phyloP scores from a whole-genome alignment of 495 filamentous ascomycete species.

The Tuber microsphaerosporum region DNA sequence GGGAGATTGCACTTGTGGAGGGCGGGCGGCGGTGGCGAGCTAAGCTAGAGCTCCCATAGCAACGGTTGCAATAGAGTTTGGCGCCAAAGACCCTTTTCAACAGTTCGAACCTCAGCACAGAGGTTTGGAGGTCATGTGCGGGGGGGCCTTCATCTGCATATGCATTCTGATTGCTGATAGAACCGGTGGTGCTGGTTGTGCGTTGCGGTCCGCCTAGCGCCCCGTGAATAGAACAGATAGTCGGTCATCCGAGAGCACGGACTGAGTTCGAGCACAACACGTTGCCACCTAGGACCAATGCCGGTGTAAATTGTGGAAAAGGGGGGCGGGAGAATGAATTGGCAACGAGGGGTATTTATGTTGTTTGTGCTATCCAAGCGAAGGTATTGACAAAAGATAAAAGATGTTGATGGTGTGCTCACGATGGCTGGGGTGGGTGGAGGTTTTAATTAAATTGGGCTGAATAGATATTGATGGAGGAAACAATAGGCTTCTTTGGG shows the following conservation, averaged over 20 bases:
- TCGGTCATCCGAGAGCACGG: background rate
- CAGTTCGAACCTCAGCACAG: background rate
- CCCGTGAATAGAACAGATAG: background rate
- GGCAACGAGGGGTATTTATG: background rate
- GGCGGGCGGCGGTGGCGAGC: background rate
- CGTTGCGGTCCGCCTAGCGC: background rate
- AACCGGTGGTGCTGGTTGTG: background rate
- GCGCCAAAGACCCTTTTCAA: constrained; percentile 1
- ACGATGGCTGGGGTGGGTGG: background rate
- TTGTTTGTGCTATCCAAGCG: background rate
- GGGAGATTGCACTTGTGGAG: background rate
- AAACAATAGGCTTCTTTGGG: background rate
- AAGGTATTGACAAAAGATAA: background rate
- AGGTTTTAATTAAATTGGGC: background rate
- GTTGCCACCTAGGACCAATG: background rate
- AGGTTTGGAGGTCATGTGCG: background rate
- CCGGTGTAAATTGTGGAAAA: background rate
- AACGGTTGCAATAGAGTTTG: constrained; percentile 1
- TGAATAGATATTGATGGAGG: background rate
- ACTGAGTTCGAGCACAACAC: background rate
- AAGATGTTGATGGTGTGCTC: background rate
- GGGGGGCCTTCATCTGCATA: background rate
- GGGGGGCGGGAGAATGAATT: background rate
- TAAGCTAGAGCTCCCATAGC: background rate
- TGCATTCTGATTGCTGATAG: background rate